Conservation (phyloP, 352 stramenopile genomes). For the Saprolegnia parasitica region DNA sequence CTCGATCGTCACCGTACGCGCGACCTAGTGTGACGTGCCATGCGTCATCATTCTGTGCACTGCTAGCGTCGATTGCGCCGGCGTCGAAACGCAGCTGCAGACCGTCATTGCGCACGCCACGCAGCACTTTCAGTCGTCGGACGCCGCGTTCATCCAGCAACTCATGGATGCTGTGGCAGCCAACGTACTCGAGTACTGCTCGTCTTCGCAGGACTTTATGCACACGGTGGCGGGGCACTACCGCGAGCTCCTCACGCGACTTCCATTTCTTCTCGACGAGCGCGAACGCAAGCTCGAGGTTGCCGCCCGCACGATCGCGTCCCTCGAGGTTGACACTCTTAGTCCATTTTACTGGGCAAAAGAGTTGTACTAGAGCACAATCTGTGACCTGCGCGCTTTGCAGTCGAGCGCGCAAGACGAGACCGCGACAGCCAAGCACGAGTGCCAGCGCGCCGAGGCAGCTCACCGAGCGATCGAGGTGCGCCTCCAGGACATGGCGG, state of each 20-base stretch:
- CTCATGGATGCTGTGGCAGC: slow-evolving; percentile 17
- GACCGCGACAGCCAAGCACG: neutral
- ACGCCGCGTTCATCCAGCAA: neutral
- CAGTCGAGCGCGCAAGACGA: neutral
- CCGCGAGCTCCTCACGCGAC: slow-evolving; percentile 18
- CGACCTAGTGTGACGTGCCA: neutral
- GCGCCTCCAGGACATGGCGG: slow-evolving; percentile 12
- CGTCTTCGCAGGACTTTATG: slow-evolving; percentile 2
- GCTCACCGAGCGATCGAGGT: neutral
- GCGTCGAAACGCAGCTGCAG: slow-evolving; percentile 15
- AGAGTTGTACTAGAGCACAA: neutral
- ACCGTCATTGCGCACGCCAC: slow-evolving; percentile 7
- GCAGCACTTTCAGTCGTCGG: neutral
- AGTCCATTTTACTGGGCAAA: too few relatives aligned
- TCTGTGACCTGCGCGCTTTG: too few relatives aligned
- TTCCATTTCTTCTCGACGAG: slow-evolving; percentile 17
- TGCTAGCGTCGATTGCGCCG: neutral
- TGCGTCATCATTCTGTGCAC: neutral
- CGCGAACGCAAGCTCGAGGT: slow-evolving; percentile 7
- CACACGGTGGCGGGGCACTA: slow-evolving; percentile 23
- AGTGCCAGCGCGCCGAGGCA: neutral
- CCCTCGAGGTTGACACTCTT: neutral
- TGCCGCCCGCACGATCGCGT: neutral
- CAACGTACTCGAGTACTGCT: slow-evolving; percentile 15
- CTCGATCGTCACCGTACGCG: neutral